Conservation (phyloP, 176 grass and related monocot species). For the Calamus simplicifolius region DNA sequence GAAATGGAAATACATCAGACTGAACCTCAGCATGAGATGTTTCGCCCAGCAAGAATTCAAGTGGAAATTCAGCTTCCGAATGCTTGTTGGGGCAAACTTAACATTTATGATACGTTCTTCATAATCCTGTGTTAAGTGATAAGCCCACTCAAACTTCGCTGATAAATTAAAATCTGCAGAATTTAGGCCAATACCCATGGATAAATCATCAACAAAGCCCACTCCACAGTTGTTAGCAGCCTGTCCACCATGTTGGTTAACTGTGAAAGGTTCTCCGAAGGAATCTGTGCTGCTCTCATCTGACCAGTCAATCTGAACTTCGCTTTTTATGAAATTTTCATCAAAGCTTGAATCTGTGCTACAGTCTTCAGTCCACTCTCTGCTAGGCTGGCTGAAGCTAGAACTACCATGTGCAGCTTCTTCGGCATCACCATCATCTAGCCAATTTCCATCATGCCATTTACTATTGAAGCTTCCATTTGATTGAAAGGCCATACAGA, state of each 20-base stretch:
- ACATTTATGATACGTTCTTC: conserved; percentile 25
- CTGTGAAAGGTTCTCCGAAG: conserved; percentile 3
- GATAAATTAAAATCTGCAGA: background rate
- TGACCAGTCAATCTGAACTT: conserved; percentile 21
- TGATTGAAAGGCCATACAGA: background rate
- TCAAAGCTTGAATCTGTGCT: conserved; percentile 11
- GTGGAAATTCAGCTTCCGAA: conserved; percentile 21
- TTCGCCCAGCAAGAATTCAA: conserved; percentile 44
- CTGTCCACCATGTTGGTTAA: background rate
- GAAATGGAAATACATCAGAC: no score
- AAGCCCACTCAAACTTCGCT: conserved; percentile 16
- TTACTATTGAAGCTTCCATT: background rate
- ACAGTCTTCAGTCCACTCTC: conserved; percentile 4
- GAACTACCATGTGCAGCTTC: conserved; percentile 9
- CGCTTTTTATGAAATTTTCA: conserved; percentile 12
- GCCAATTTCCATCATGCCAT: background rate
- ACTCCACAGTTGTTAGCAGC: conserved; percentile 15
- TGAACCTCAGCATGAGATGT: conserved; percentile 28
- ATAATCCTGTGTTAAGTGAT: conserved; percentile 16
- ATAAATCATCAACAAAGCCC: conserved; percentile 1
- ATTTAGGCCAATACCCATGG: background rate
- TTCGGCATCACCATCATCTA: background rate
- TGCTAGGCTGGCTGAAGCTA: conserved; percentile 3
- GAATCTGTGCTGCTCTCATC: conserved; percentile 23
- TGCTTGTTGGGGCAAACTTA: conserved; percentile 13